Percentiles rank a stretch among this genome's conserved stretches.
phyloP scores from a whole-genome alignment of 495 filamentous ascomycete genomes.

The Xanthoparmelia taractica region DNA sequence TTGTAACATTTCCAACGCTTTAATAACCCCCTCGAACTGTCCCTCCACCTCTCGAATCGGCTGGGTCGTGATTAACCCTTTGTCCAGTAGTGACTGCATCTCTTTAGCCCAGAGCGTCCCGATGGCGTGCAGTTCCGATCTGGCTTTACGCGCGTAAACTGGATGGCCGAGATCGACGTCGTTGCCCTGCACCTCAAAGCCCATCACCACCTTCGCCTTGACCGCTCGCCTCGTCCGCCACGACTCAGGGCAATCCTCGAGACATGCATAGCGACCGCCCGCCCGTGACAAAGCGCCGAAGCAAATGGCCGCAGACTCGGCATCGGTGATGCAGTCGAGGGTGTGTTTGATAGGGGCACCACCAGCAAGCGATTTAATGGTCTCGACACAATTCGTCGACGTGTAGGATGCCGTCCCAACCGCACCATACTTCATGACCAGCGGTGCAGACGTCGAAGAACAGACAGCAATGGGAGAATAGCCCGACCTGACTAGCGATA shows the following conservation, averaged over 20 bases:
- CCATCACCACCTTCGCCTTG: conserved; percentile 29
- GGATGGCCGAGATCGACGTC: conserved; percentile 28
- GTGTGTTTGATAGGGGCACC: conserved; percentile 25
- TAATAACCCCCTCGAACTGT: conserved; percentile 46
- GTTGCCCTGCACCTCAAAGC: conserved; percentile 37
- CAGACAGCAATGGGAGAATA: conserved; percentile 37
- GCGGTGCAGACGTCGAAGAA: conserved; percentile 35
- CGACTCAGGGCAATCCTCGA: conserved; percentile 28
- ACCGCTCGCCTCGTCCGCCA: conserved; percentile 33
- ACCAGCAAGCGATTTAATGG: conserved; percentile 26
- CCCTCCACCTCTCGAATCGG: conserved; percentile 37
- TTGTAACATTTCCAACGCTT: conserved; percentile 46
- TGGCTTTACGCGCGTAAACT: conserved; percentile 36
- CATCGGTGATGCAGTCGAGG: conserved; percentile 27
- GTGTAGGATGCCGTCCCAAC: conserved; percentile 37
- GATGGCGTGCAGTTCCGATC: conserved; percentile 31
- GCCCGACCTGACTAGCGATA: conserved; percentile 19
- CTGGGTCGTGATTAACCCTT: conserved; percentile 46
- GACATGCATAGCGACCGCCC: conserved; percentile 32
- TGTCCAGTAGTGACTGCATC: conserved; percentile 32
- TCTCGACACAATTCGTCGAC: conserved; percentile 30
- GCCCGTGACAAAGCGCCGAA: conserved; percentile 31
- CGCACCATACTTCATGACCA: conserved; percentile 33
- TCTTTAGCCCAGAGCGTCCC: too few species aligned
- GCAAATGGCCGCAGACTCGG: conserved; percentile 28